Conservation (phyloP, 2,329 filamentous ascomycete genomes). For the Rhexocercosporidium sp. region DNA sequence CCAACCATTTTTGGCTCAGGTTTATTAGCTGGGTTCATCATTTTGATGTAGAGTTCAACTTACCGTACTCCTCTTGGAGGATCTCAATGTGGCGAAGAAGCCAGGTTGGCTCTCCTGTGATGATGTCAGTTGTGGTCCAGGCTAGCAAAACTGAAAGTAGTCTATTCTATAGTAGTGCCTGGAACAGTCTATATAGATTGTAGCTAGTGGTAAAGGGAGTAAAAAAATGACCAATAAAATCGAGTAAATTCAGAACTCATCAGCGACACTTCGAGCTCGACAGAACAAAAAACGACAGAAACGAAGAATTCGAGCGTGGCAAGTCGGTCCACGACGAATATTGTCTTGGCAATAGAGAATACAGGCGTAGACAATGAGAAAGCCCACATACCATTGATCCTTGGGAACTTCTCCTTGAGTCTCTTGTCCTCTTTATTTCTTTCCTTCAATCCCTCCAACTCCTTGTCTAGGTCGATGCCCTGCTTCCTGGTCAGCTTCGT, state of each 20-base stretch:
- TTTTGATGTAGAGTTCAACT: neutral
- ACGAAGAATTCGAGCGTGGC: neutral
- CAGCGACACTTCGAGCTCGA: neutral
- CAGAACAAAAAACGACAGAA: neutral
- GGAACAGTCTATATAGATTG: too few relatives aligned
- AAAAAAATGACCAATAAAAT: too few relatives aligned
- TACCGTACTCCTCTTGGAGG: neutral
- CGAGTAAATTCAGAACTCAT: neutral
- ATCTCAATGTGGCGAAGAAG: constrained; percentile 3
- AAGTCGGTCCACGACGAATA: neutral
- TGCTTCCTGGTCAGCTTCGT: neutral
- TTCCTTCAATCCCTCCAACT: neutral
- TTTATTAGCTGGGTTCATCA: neutral
- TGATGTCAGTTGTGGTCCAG: neutral
- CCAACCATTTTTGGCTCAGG: neutral
- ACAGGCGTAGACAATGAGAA: too few relatives aligned
- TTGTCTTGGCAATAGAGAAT: neutral
- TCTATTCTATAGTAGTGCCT: too few relatives aligned
- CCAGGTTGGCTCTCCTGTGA: neutral
- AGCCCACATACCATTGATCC: neutral
- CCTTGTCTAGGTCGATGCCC: neutral
- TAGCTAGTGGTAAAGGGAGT: too few relatives aligned
- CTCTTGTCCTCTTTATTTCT: neutral
- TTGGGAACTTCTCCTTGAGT: constrained; percentile 1
- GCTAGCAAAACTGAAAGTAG: neutral